Conservation (phyloP, 257 asterid genomes). For the Craterostigma plantagineum region DNA sequence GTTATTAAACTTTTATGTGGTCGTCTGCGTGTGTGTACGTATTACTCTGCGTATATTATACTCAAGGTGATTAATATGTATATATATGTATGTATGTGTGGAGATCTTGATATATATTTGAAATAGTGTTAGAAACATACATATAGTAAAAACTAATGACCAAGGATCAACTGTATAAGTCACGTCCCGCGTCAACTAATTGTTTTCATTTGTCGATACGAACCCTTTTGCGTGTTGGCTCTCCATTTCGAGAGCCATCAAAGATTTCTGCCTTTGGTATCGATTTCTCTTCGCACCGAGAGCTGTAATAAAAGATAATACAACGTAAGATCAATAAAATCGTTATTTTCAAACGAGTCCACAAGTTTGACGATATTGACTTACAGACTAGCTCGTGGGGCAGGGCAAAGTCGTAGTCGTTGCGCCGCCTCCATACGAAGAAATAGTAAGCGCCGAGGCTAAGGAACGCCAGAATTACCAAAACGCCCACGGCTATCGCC, state of each 20-base stretch:
- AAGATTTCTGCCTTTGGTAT: slow-evolving; percentile 75
- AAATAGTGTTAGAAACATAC: too few species aligned
- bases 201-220: slow-evolving; percentile 62
- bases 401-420: slow-evolving; percentile 70
- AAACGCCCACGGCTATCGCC: slow-evolving; percentile 43
- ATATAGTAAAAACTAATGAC: too few species aligned
- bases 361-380: slow-evolving; percentile 12
- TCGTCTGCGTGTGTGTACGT: too few species aligned
- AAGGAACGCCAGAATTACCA: slow-evolving; percentile 26
- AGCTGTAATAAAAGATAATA: slow-evolving; percentile 30
- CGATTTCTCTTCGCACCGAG: slow-evolving; percentile 75
- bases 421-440: slow-evolving; percentile 33
- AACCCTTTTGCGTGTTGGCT: slow-evolving; percentile 97
- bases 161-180: too few species aligned
- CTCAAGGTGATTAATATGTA: too few species aligned
- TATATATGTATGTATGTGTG: too few species aligned
- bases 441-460: slow-evolving; percentile 26
- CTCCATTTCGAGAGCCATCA: slow-evolving; percentile 89
- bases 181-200: too few species aligned
- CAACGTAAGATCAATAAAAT: not conserved
- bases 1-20: too few species aligned
- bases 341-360: too few species aligned
- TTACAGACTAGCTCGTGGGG: slow-evolving; percentile 69
- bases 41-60: too few species aligned
- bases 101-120: too few species aligned